Evolutionary conservation across 257 asterid species (phyloP), one percentile per base, ranked within the genome.

Genomic region (Primulina tabacum): DNA sequence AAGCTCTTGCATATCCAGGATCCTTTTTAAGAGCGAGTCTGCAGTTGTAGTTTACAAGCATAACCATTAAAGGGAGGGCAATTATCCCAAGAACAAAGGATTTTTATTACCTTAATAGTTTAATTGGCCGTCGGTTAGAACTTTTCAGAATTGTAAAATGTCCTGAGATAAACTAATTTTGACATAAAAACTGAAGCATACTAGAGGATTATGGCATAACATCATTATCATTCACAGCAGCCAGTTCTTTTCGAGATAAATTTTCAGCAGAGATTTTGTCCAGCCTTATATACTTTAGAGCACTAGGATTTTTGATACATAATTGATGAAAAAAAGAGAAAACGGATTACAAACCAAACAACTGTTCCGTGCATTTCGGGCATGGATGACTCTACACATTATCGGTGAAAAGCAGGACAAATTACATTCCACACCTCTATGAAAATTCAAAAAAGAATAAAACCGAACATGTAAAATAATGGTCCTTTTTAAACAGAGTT

Each of bases 11-110:
- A 74, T 81, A 60, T 70, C 77, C 95, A 34, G 95, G 88, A 76
- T 94, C 97, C 89, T 91, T 91, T 78, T 80, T 82, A 69, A 89
- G 88, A 77, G 97, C 96, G 75, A 89, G 80, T 80, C 97, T 94
- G 92, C 78, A 86, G 80, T 73, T 82, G 76, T 62, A 72, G 60
- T 68, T 77, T 62, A 74, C 63, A 53, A 60, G 72, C 52, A 68
- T 60, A 17, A 71, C 77, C 76, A 76, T 21, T 69, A 30, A 65
- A 47, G 76, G 30, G 53, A 71, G 66, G 53, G 68, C 64, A 64
- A 3, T 33, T 20, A 53, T 64, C 68, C 57, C 16, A 43, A 72
- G 34, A 71, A 53, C 26, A 64, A 77, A 72, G 37, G 32, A 37
- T 26, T 59, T 40, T 40, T 64, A 64, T 75, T 80, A 91, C 97